A percentile compares a stretch with the other conserved stretches of the same genome.
phyloP scores from a whole-genome alignment of 768 basidiomycete genomes.

The Lepiota brunneoincarnata region DNA sequence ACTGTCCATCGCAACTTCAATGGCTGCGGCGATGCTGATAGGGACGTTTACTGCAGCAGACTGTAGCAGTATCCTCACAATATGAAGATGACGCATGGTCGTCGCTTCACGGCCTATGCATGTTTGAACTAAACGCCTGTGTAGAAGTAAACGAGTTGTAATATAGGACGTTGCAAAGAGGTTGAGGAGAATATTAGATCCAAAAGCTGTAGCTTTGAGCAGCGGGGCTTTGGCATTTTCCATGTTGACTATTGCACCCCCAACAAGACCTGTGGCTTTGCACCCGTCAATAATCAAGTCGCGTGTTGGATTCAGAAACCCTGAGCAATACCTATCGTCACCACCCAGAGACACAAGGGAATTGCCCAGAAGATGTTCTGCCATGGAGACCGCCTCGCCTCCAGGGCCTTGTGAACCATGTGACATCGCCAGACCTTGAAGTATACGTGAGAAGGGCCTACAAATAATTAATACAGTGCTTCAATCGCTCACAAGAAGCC shows the following conservation, averaged over 20 bases:
- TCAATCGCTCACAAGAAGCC: background rate
- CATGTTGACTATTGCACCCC: too few relatives aligned
- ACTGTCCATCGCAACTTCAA: background rate
- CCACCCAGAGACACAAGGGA: background rate
- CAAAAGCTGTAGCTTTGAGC: background rate
- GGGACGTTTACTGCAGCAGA: background rate
- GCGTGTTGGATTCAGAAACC: too few relatives aligned
- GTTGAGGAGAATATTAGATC: background rate
- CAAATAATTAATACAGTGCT: too few relatives aligned
- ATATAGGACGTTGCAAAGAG: background rate
- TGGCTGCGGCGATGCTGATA: background rate
- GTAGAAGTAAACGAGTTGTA: background rate
- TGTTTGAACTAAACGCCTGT: background rate
- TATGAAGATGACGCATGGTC: background rate
- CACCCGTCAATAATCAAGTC: too few relatives aligned
- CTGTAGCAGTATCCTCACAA: background rate
- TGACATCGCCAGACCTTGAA: constrained; percentile 1
- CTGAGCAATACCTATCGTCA: background rate
- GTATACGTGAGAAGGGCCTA: background rate
- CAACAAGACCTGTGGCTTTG: too few relatives aligned
- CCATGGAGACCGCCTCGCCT: background rate
- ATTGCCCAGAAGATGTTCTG: background rate
- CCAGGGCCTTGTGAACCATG: background rate
- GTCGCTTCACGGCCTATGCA: background rate
- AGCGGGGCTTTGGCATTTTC: too few relatives aligned